These are phyloP conservation scores for Sporothrix mexicana DNA, from an alignment of 2,329 filamentous ascomycete genomes.

Conservation along the genomic window DNA sequence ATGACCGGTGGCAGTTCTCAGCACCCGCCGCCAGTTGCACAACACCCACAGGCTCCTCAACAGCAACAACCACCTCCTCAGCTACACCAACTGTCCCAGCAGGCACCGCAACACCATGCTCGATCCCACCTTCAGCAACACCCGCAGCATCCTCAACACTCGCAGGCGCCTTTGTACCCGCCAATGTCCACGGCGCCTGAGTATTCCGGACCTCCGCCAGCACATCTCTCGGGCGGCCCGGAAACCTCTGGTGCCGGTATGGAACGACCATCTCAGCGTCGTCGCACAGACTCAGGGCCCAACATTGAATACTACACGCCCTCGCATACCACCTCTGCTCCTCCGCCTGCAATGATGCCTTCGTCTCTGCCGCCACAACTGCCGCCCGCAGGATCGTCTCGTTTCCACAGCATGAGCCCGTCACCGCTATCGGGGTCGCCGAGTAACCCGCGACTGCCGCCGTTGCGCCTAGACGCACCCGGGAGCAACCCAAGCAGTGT, in stretches of 20 bases:
- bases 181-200: slow-evolving; percentile 26
- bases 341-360: slow-evolving; percentile 20
- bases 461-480: slow-evolving; percentile 36
- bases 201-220: slow-evolving; percentile 37
- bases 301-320: slow-evolving; percentile 27
- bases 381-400: slow-evolving; percentile 1
- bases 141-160: slow-evolving; percentile 40
- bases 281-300: slow-evolving; percentile 36
- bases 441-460: slow-evolving; percentile 32
- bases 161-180: slow-evolving; percentile 27
- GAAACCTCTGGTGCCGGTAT: slow-evolving; percentile 36
- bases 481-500: slow-evolving; percentile 42
- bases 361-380: slow-evolving; percentile 20
- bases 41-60: slow-evolving; percentile 22
- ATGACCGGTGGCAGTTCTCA: slow-evolving; percentile 34
- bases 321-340: slow-evolving; percentile 18
- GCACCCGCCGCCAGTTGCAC: not conserved
- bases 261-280: slow-evolving; percentile 35
- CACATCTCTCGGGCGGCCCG: slow-evolving; percentile 37
- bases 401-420: slow-evolving; percentile 35
- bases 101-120: slow-evolving; percentile 11
- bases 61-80: slow-evolving; percentile 27
- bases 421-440: slow-evolving; percentile 35
- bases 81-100: slow-evolving; percentile 18
- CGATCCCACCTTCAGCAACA: slow-evolving; percentile 32